Base-by-base conservation (phyloP, 2,329 filamentous ascomycete species). In the Calonectria hawksworthii region DNA sequence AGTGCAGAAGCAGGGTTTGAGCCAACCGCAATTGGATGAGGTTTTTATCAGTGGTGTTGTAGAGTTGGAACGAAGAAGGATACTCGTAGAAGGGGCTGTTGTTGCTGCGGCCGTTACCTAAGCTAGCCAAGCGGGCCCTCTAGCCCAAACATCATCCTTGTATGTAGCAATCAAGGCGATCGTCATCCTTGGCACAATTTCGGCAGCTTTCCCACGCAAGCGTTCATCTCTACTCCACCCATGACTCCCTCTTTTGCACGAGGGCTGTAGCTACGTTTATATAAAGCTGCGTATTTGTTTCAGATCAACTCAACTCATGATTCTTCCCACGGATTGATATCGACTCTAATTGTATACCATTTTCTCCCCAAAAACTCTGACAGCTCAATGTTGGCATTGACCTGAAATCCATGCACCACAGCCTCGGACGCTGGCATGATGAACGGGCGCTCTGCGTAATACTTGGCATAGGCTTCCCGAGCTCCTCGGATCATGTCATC, bases 321-420 rank as follows among this genome's bases (percentile, higher is more conserved):
- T n/a, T 47, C 44, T 13, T 47, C 44, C n/a, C 5, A 4, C 4
- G 44, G 44, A 23, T 5, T 13, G 21, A 47, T 23, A 10, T 47
- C 44, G 21, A 63, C 56, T 21, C 8, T 26, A 11, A 63, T 11
- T 8, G 56, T 68, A 9, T 56, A 68, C 50, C 66, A 56, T 44
- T 59, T 68, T 18, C 66, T 44, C 0, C 66, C 66, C 26, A 68
- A 47, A 44, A 68, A 68, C 36, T 68, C 66, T 0, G 66, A 68
- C 5, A 59, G 36, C 26, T 68, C 51, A 47, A 68, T 44, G 1
- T 3, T 8, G 5, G 34, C 51, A 8, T 59, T 38, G 9, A 52
- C 66, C 2, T n/a, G 34, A 44, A 59, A 68, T 9, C 36, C 66
- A 1, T 23, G 5, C 23, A 21, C 34, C 6, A 32, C 16, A 3